A percentile compares a stretch with the other conserved stretches of the same genome.
Conservation (phyloP, 495 filamentous ascomycete genomes). For the Hypomontagnella monticulosa region DNA sequence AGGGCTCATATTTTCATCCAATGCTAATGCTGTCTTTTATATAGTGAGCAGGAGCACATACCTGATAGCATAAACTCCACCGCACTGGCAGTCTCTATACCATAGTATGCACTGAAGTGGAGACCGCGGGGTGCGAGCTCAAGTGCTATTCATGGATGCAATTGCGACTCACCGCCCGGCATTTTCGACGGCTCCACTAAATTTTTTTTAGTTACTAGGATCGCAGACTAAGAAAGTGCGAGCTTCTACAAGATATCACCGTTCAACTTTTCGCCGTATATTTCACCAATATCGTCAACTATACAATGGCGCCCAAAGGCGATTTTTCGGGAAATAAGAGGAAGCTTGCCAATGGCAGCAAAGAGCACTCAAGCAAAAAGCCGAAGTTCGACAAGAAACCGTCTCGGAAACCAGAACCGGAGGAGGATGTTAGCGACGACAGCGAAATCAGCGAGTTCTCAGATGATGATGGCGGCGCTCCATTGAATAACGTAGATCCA, state of each 20-base stretch:
- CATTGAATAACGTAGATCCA: slow-evolving; percentile 17
- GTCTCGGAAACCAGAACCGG: slow-evolving; percentile 31
- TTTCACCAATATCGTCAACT: neutral
- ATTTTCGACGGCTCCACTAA: slow-evolving; percentile 42
- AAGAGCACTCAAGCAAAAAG: slow-evolving; percentile 56
- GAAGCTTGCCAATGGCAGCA: slow-evolving; percentile 51
- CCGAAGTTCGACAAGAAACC: slow-evolving; percentile 53
- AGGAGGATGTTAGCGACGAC: slow-evolving; percentile 43
- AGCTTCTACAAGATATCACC: slow-evolving; percentile 1
- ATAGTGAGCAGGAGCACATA: neutral
- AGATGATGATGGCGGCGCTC: slow-evolving; percentile 49
- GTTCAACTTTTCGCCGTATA: neutral
- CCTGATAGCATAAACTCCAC: too few relatives aligned
- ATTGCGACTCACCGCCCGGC: slow-evolving; percentile 54
- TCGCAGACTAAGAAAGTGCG: slow-evolving; percentile 2
- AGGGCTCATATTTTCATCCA: slow-evolving; percentile 1
- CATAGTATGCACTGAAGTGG: slow-evolving; percentile 4
- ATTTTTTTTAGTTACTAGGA: slow-evolving; percentile 28
- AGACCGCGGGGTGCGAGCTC: slow-evolving; percentile 26
- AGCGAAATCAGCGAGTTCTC: slow-evolving; percentile 51
- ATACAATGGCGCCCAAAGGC: slow-evolving; percentile 46
- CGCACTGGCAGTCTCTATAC: too few relatives aligned
- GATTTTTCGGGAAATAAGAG: slow-evolving; percentile 48
- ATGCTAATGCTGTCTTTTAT: neutral
- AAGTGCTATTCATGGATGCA: neutral